Evolutionary conservation across 2,329 filamentous ascomycete species (phyloP).

Genomic region (Pezicula rhizophila): DNA sequence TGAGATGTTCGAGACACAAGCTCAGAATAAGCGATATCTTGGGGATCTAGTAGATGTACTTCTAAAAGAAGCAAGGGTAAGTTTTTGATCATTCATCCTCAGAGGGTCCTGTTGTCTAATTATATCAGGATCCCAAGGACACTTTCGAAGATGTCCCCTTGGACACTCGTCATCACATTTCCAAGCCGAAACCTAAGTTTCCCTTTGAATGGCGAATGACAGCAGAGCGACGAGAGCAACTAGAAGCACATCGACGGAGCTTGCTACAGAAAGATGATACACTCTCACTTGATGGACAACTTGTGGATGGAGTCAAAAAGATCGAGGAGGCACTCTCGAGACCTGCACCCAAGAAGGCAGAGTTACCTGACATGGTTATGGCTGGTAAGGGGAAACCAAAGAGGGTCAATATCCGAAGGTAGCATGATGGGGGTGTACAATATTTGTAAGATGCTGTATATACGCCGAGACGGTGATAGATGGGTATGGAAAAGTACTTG

Average conservation of each 20-base stretch:
- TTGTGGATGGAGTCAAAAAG: conserved; percentile 52
- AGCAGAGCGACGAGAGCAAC: conserved; percentile 55
- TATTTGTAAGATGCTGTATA: conserved; percentile 18
- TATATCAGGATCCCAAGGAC: conserved; percentile 59
- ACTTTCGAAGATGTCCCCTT: conserved; percentile 85
- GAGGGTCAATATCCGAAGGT: conserved; percentile 20
- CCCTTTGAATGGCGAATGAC: conserved; percentile 81
- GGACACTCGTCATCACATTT: conserved; percentile 77
- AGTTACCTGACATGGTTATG: conserved; percentile 22
- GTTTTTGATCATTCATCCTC: conserved; percentile 8
- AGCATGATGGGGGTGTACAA: conserved; percentile 3
- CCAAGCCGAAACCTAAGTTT: conserved; percentile 63
- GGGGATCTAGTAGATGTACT: conserved; percentile 70
- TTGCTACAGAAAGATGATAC: conserved; percentile 47
- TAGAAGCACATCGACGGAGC: conserved; percentile 55
- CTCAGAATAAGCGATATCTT: conserved; percentile 96
- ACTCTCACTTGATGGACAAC: conserved; percentile 43
- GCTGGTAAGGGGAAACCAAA: conserved; percentile 13
- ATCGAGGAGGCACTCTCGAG: conserved; percentile 36
- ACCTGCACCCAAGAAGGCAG: conserved; percentile 9
- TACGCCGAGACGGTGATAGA: conserved; percentile 1
- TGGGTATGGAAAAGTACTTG: conserved; percentile 1
- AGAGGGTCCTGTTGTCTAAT: not conserved
- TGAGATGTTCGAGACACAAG: conserved; percentile 80
- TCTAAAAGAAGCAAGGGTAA: conserved; percentile 65